Evolutionary conservation across 2,329 filamentous ascomycete genomes (phyloP), one percentile per base, ranked within the genome.

Genomic region (Verticillium dahliae): DNA sequence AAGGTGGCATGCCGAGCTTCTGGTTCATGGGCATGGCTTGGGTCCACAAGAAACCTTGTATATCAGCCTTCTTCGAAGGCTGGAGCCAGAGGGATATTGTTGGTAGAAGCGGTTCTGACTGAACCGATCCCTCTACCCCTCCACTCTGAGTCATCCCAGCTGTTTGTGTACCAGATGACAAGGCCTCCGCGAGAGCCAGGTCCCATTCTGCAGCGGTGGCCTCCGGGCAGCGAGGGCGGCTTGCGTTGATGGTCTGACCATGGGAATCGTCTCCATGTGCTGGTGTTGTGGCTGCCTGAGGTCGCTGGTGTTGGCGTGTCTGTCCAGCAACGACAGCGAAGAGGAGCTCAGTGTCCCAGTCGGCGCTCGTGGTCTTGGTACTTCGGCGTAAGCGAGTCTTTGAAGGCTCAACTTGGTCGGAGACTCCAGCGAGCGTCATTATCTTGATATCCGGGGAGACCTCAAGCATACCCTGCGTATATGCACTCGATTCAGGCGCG

Each of bases 111-210:
- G 3, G 45, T n/a, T 5, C n/a, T 27, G n/a, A 18, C 18, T 22
- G 7, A 13, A 11, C 18, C n/a, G 22, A 5, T 10, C 4, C 9
- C 7, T 22, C 7, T 4, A 22, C n/a, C 45, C 22, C 18, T 10
- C 39, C 33, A n/a, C 3, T 18, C 15, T 22, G 34, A 31, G 4
- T 13, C 6, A 34, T 15, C 55, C 18, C 35, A 38, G 50, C 50
- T 60, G 45, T 69, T 14, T 59, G 72, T 22, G 69, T 67, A 41
- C 74, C 74, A 45, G 71, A 69, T 4, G 67, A 62, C 31, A 76
- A 64, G 18, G 77, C 75, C 58, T 73, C 63, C 4, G 70, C 63
- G 1, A 81, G 72, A 4, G 79, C 79, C 18, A 69, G 68, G 9
- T 73, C 68, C 78, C 78, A 80, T 57, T 75, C 69, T 1, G 59